These are phyloP conservation scores for Colletotrichum sp. DNA, from an alignment of 2,329 filamentous ascomycete species.

Conservation along the genomic window DNA sequence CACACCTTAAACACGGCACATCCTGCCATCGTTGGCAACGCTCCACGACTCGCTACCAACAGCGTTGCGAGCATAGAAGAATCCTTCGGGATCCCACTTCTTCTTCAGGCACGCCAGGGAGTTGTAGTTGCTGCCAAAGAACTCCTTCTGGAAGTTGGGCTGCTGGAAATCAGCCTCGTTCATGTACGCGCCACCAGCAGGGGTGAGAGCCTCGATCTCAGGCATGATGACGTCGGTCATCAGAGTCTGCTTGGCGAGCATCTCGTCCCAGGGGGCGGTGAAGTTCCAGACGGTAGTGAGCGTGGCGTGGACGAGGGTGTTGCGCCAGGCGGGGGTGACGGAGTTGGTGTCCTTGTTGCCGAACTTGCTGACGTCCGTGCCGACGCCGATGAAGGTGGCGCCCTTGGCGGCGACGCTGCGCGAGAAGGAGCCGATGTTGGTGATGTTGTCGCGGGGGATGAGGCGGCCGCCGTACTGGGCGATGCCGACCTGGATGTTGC, in stretches of 20 bases:
- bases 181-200: slow-evolving; percentile 49
- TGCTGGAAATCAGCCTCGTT: slow-evolving; percentile 58
- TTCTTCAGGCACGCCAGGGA: slow-evolving; percentile 49
- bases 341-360: slow-evolving; percentile 31
- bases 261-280: slow-evolving; percentile 28
- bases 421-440: slow-evolving; percentile 19
- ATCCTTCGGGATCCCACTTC: slow-evolving; percentile 48
- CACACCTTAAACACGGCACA: slow-evolving; percentile 16
- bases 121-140: slow-evolving; percentile 53
- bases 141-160: slow-evolving; percentile 46
- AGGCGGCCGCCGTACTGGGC: slow-evolving; percentile 29
- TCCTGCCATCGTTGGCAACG: slow-evolving; percentile 26
- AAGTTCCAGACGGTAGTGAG: slow-evolving; percentile 32
- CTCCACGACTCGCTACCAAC: slow-evolving; percentile 58
- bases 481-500: slow-evolving; percentile 50
- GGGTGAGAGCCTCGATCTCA: slow-evolving; percentile 30
- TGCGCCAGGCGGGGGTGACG: slow-evolving; percentile 47
- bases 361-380: slow-evolving; percentile 29
- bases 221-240: slow-evolving; percentile 20
- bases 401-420: slow-evolving; percentile 21
- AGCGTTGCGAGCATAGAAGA: slow-evolving; percentile 52
- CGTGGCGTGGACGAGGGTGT: slow-evolving; percentile 35
- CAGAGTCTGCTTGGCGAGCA: slow-evolving; percentile 32
- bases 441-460: slow-evolving; percentile 24
- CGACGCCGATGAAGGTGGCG: slow-evolving; percentile 31